Percentiles rank a stretch among this genome's conserved stretches.
These are phyloP conservation scores for Spongiforma sp. DNA, from an alignment of 1,284 basidiomycete genomes.

Conservation along the genomic window DNA sequence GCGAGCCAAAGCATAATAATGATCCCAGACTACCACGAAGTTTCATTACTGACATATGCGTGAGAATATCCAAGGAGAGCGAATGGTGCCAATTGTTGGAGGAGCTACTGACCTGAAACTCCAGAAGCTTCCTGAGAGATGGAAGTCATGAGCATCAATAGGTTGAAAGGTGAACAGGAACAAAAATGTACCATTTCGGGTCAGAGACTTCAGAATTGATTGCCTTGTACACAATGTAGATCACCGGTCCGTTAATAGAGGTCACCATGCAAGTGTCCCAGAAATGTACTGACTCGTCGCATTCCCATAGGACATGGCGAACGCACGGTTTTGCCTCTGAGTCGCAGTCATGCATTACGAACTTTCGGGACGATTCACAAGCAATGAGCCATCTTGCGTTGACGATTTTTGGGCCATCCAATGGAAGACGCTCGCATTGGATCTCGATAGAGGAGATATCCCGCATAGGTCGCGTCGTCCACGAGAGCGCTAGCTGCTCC, in stretches of 20 bases:
- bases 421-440: not conserved
- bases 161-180: not conserved
- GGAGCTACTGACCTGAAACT: not conserved
- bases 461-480: not conserved
- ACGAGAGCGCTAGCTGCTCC: not conserved
- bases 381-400: slow-evolving; percentile 1
- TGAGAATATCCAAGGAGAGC: not conserved
- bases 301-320: not conserved
- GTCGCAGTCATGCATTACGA: not conserved
- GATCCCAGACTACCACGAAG: no score
- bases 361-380: not conserved
- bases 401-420: not conserved
- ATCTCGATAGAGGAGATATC: not conserved
- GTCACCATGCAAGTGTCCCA: not conserved
- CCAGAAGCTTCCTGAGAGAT: not conserved
- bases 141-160: not conserved
- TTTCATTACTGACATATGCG: no score
- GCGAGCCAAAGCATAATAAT: no score
- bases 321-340: not conserved
- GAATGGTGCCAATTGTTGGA: not conserved
- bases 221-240: not conserved
- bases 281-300: not conserved
- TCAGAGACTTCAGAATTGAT: not conserved
- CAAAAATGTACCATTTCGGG: not conserved
- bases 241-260: not conserved